These are phyloP conservation scores for Coniosporium tulheliwenetii DNA, from an alignment of 2,329 filamentous ascomycete species.

Conservation along the genomic window DNA sequence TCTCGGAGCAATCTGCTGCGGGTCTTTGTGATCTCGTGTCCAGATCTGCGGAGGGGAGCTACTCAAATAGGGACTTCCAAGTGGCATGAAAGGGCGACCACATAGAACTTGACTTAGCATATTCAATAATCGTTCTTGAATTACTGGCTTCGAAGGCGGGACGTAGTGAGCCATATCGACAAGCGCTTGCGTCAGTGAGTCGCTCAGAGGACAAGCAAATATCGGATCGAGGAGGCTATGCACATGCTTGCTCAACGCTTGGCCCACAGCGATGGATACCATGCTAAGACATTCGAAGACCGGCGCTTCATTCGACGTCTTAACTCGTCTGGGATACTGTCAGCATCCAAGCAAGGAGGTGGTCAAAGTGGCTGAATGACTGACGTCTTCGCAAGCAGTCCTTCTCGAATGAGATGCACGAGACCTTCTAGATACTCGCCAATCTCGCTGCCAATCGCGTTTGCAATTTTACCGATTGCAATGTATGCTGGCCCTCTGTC, in stretches of 20 bases:
- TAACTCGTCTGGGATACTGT: conserved; percentile 32
- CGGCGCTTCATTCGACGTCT: conserved; percentile 47
- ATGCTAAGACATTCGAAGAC: conserved; percentile 98
- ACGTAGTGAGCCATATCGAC: conserved; percentile 99
- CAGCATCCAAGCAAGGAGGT: conserved; percentile 7
- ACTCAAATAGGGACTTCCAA: conserved; percentile 83
- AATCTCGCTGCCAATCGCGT: conserved; percentile 89
- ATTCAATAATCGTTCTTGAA: conserved; percentile 85
- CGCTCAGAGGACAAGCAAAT: conserved; percentile 87
- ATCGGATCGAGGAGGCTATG: conserved; percentile 89
- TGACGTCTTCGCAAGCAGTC: conserved; percentile 61
- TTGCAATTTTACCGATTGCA: conserved; percentile 90
- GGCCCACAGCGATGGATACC: conserved; percentile 84
- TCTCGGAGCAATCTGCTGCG: conserved; percentile 60
- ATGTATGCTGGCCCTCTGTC: conserved; percentile 89
- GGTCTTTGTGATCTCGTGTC: conserved; percentile 74
- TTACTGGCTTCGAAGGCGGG: conserved; percentile 78
- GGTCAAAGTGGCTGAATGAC: conserved; percentile 11
- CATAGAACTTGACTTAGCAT: conserved; percentile 91
- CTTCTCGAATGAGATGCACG: conserved; percentile 83
- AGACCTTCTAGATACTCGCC: conserved; percentile 91
- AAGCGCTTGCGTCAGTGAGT: conserved; percentile 84
- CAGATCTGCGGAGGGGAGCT: conserved; percentile 68
- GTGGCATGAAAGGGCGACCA: conserved; percentile 77
- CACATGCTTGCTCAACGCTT: conserved; percentile 97